Percentiles rank a stretch among this genome's conserved stretches.
These are phyloP conservation scores for Juglanconis sp. DNA, from an alignment of 2,329 filamentous ascomycete genomes.

Conservation along the genomic window DNA sequence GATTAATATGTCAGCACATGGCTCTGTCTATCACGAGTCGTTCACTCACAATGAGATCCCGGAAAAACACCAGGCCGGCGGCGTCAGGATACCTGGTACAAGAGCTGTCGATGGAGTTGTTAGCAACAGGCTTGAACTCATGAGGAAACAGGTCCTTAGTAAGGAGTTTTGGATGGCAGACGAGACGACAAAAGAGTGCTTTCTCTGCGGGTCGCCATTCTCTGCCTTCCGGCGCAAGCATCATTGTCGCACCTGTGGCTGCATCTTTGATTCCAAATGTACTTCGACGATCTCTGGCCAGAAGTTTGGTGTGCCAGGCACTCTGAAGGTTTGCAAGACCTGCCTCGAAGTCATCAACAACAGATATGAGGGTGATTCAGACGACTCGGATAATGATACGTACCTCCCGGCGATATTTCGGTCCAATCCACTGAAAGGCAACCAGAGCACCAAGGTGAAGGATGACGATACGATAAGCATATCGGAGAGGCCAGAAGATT, in stretches of 20 bases:
- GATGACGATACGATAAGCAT: conserved; percentile 38
- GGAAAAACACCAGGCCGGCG: conserved; percentile 43
- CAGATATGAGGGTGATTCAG: conserved; percentile 81
- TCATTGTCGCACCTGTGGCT: conserved; percentile 93
- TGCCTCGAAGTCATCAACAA: conserved; percentile 90
- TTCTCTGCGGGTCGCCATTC: conserved; percentile 85
- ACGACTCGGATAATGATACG: conserved; percentile 77
- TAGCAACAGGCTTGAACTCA: conserved; percentile 62
- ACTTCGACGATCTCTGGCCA: conserved; percentile 86
- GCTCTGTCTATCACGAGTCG: conserved; percentile 55
- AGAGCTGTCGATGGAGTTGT: conserved; percentile 56
- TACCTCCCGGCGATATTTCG: conserved; percentile 65
- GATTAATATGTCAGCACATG: conserved; percentile 57
- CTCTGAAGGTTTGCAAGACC: conserved; percentile 84
- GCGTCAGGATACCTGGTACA: conserved; percentile 54
- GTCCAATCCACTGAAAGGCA: conserved; percentile 44
- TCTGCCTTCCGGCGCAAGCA: conserved; percentile 94
- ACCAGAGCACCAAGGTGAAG: conserved; percentile 32
- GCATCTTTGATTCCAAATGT: conserved; percentile 96
- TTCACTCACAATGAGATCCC: conserved; percentile 46
- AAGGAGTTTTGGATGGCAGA: conserved; percentile 99
- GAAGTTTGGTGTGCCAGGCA: conserved; percentile 81
- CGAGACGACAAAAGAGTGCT: conserved; percentile 96
- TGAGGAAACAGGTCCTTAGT: conserved; percentile 83
- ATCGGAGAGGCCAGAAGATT: conserved; percentile 39